These are phyloP conservation scores for Cytospora piceae DNA, from an alignment of 2,329 filamentous ascomycete genomes.

Conservation along the genomic window DNA sequence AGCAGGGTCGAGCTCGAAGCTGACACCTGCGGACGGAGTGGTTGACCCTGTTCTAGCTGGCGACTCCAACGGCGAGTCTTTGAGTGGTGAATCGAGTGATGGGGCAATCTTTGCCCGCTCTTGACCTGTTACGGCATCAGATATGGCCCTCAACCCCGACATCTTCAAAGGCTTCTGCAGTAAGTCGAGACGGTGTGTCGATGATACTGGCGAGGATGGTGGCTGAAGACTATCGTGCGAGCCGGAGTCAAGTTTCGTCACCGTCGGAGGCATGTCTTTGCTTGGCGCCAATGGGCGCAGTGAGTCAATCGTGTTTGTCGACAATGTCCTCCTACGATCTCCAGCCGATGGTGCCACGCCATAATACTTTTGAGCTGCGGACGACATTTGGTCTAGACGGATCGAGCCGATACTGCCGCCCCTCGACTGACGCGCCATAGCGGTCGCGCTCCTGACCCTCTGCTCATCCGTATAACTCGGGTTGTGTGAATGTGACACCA, in stretches of 20 bases:
- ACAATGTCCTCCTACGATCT: slow-evolving; percentile 63
- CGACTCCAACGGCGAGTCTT: slow-evolving; percentile 61
- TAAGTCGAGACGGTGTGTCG: slow-evolving; percentile 45
- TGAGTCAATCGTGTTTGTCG: slow-evolving; percentile 61
- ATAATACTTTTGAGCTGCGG: slow-evolving; percentile 74
- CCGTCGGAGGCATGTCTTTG: slow-evolving; percentile 60
- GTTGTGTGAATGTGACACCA: slow-evolving; percentile 64
- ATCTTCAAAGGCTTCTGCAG: slow-evolving; percentile 50
- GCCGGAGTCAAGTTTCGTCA: slow-evolving; percentile 62
- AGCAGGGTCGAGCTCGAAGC: slow-evolving; percentile 79
- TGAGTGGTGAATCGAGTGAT: slow-evolving; percentile 53
- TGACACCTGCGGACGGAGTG: slow-evolving; percentile 66
- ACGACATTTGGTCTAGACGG: slow-evolving; percentile 62
- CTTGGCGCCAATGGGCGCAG: slow-evolving; percentile 53
- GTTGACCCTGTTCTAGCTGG: slow-evolving; percentile 78
- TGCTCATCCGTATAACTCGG: slow-evolving; percentile 80
- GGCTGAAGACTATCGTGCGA: slow-evolving; percentile 40
- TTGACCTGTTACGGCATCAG: slow-evolving; percentile 67
- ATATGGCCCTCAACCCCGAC: slow-evolving; percentile 76
- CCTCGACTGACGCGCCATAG: slow-evolving; percentile 73
- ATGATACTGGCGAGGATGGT: slow-evolving; percentile 46
- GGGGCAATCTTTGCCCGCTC: slow-evolving; percentile 58
- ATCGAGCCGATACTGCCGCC: slow-evolving; percentile 80
- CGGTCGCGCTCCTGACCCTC: slow-evolving; percentile 65
- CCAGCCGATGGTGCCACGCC: slow-evolving; percentile 49